Base-by-base conservation (phyloP, 306 rosid species). In the Ziziphus jujuba region DNA sequence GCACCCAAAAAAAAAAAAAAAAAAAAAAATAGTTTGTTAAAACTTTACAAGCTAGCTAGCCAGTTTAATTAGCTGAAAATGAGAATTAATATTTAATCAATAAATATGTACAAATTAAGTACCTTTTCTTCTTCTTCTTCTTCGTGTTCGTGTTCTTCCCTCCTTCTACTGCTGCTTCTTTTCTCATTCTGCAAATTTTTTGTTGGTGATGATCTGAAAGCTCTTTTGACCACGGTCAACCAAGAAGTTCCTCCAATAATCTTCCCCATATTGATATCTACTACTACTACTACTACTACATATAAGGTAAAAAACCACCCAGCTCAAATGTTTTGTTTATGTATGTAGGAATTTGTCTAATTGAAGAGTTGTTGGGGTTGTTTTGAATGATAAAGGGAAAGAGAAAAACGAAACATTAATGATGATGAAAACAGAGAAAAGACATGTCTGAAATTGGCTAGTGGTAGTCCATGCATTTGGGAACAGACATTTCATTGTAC, bases 101-200 rank as follows among this genome's bases (percentile, higher is more conserved):
- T 7, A 9, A 16, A 9, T 65, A 43, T 12, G 34, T 24, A 38
- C 10, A 28, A 15, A 6, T 24, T 4, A 22, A 24, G 8, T 4
- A 28, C 72, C 76, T 87, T 82, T 81, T 85, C 83, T 65, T 85
- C 90, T 50, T 82, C 85, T 65, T 85, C 90, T 35, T 79, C 79
- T 5, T 67, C 75, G 15, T 63, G 85, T 36, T 79, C 83, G 9
- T 61, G 68, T 23, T 79, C 81, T 23, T 79, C 87, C 73, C 82
- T 71, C 65, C 83, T 77, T 48, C 87, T 72, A 47, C 83, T 70
- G 56, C 79, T 85, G 67, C 76, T 68, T 58, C 53, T 52, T 43
- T 59, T 74, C 35, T 57, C 69, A 53, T 9, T 19, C 25, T 43
- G 16, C 31, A 59, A 6, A 54, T 80, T 80, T 62, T 77, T 85